Base-by-base conservation (phyloP, 371 early-diverging fungal species). In the Syncephalastrum sp. region DNA sequence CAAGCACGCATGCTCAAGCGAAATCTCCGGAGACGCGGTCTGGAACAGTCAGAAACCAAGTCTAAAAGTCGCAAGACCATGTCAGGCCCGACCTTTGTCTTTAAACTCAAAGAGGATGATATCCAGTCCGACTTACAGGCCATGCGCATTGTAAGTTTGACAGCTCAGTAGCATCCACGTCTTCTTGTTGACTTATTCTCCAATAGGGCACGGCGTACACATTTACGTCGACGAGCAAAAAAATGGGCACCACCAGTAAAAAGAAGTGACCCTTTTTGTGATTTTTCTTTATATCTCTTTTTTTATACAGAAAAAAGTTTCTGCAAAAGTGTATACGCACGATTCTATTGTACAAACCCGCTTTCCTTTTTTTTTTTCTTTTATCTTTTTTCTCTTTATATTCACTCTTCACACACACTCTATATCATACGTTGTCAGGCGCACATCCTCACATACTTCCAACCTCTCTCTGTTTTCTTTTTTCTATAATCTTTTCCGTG, bases 61-160 rank as follows among this genome's bases (percentile, higher is more conserved):
- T 27, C 71, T 5, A 72, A 57, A 60, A 78, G 74, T 45, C 66
- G 68, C 49, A 78, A 74, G 52, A 74, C 74, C 27, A 21, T 61
- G 60, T 68, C 64, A 69, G 69, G 77, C 24, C 77, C 77, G 44
- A 47, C 69, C 49, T 56, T 76, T 15, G 62, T 72, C 33, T 69
- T 72, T 19, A 70, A 58, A 45, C 60, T 76, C 29, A 76, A 68
- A 52, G 77, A 76, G 5, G 71, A 76, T 3, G 73, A 76, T 33
- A 56, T 76, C 41, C 50, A 65, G 38, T 54, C 68, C 12, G 77
- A 76, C 60, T 58, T 76, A 29, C 64, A 67, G 49, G 67, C 64
- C n/a, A 76, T 76, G 73, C 63, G 64, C 52, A 69, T 53, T 41
- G 68, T 69, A 75, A 65, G 63, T 57, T 1, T 1, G 42, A 17